Evolutionary conservation across 306 rosid species (phyloP).

Genomic region (Castanospermum australe): DNA sequence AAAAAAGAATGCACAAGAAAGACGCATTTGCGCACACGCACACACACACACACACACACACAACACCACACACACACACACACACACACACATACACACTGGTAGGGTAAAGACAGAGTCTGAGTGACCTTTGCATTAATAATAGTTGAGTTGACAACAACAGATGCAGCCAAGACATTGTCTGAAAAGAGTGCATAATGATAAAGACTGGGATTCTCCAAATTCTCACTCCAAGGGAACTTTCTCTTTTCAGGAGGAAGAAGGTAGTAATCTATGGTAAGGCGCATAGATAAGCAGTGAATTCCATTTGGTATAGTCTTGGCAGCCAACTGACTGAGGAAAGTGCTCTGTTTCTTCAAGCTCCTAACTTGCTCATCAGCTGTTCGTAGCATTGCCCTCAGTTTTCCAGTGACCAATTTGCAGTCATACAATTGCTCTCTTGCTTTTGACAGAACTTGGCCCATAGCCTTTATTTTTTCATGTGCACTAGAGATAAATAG

Average conservation of each 20-base stretch:
- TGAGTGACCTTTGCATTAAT: conserved; percentile 75
- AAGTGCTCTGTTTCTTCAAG: conserved; percentile 89
- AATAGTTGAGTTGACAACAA: conserved; percentile 86
- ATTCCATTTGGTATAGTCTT: conserved; percentile 91
- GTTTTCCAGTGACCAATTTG: conserved; percentile 73
- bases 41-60: not conserved
- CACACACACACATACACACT: not conserved
- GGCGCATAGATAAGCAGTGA: conserved; percentile 89
- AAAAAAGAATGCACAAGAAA: not conserved
- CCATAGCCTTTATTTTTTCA: conserved; percentile 67
- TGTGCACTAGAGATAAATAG: conserved; percentile 62
- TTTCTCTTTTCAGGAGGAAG: conserved; percentile 76
- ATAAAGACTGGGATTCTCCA: conserved; percentile 74
- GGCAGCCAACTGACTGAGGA: conserved; percentile 92
- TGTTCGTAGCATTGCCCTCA: conserved; percentile 92
- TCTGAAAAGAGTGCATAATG: conserved; percentile 96
- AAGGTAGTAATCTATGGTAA: conserved; percentile 86
- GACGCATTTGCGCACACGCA: not conserved
- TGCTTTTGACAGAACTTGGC: conserved; percentile 72
- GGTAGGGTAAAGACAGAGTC: conserved; percentile 5
- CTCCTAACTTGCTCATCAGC: conserved; percentile 88
- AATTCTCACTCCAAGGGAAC: conserved; percentile 80
- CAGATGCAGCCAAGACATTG: conserved; percentile 96
- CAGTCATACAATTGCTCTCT: conserved; percentile 84
- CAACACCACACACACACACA: not conserved